Conservation (phyloP, 106 monocot genomes). For the Dioscorea zingiberensis region DNA sequence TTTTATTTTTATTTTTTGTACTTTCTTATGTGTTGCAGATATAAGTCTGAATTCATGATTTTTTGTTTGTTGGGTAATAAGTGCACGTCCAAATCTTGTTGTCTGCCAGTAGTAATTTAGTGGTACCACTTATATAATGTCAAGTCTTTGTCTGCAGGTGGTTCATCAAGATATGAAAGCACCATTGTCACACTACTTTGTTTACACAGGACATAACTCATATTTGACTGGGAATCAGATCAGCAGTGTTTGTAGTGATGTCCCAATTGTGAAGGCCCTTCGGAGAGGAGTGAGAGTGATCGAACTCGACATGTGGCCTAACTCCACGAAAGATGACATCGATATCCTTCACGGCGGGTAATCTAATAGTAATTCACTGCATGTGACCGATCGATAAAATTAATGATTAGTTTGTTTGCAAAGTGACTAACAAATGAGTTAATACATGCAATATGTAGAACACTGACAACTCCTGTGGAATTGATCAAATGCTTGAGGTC, state of each 20-base stretch:
- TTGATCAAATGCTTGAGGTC: slow-evolving; percentile 65
- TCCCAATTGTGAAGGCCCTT: slow-evolving; percentile 56
- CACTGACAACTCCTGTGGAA: slow-evolving; percentile 65
- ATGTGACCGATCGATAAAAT: too few relatives aligned
- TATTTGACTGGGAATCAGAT: slow-evolving; percentile 59
- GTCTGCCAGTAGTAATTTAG: too few relatives aligned
- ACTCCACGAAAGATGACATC: slow-evolving; percentile 34
- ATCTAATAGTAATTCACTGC: too few relatives aligned
- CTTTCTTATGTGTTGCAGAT: too few relatives aligned
- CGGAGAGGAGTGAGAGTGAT: slow-evolving; percentile 57
- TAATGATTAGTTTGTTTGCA: too few relatives aligned
- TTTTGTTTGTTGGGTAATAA: too few relatives aligned
- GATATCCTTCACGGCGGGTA: slow-evolving; percentile 60
- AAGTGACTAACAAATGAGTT: too few relatives aligned
- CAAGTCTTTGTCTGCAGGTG: slow-evolving; percentile 22
- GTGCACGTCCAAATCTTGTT: too few relatives aligned
- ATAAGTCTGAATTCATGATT: too few relatives aligned
- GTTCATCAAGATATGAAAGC: slow-evolving; percentile 54
- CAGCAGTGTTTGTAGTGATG: slow-evolving; percentile 50
- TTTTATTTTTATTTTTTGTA: too few relatives aligned
- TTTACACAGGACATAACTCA: slow-evolving; percentile 65
- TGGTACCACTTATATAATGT: too few relatives aligned
- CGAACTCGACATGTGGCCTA: slow-evolving; percentile 67
- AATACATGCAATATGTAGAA: slow-evolving; percentile 24
- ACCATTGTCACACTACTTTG: slow-evolving; percentile 61